phyloP scores from a whole-genome alignment of 208 protist genomes.

The Trichomonas vaginalis region DNA sequence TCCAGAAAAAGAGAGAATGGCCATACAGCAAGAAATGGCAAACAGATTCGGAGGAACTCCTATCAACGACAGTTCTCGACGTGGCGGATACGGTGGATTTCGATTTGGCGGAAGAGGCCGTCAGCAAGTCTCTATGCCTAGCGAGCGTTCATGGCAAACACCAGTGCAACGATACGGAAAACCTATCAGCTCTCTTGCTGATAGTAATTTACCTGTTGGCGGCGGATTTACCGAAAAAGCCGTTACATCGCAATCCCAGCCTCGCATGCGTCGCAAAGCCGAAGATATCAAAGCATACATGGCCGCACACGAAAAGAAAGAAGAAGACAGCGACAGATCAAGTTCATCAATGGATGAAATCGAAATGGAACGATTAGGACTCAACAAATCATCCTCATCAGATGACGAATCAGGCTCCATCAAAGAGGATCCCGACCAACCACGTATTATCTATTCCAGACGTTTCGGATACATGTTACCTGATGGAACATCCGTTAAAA shows the following conservation, averaged over 20 bases:
- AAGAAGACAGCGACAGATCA: neutral
- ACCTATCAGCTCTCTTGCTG: neutral
- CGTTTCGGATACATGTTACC: neutral
- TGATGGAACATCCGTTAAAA: neutral
- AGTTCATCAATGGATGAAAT: neutral
- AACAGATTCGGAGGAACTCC: neutral
- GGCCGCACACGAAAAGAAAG: neutral
- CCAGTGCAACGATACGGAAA: too few species aligned
- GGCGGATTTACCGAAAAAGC: neutral
- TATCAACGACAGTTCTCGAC: too few species aligned
- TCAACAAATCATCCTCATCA: neutral
- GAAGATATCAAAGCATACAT: neutral
- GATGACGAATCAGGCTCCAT: too few species aligned
- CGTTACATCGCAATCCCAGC: neutral
- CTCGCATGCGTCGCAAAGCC: neutral
- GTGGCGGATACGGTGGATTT: neutral
- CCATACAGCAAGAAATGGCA: neutral
- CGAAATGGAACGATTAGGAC: neutral
- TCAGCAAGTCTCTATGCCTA: neutral
- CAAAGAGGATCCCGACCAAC: too few species aligned
- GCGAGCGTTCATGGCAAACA: neutral
- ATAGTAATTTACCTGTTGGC: neutral
- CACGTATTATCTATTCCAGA: neutral
- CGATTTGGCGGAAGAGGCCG: neutral
- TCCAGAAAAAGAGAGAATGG: too few species aligned